These are phyloP conservation scores for Parietaria judaica DNA, from an alignment of 306 rosid genomes.

Conservation along the genomic window DNA sequence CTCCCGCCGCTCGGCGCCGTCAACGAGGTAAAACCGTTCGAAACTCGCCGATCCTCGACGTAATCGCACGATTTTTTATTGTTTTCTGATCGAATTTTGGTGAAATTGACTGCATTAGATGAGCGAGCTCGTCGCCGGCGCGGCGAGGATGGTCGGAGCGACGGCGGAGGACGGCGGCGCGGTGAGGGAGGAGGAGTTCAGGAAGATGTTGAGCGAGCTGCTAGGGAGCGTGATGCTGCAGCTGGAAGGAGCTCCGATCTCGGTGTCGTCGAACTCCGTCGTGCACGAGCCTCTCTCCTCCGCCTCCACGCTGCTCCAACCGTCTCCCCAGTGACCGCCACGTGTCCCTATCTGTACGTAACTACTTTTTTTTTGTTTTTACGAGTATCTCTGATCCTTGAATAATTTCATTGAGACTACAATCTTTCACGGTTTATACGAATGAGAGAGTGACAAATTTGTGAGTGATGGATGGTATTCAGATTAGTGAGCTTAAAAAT, in stretches of 20 bases:
- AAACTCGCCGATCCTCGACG: neutral
- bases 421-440: too few species aligned
- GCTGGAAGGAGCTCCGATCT: conserved; percentile 61
- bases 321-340: conserved; percentile 20
- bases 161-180: conserved; percentile 40
- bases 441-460: too few species aligned
- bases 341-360: conserved; percentile 1
- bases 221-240: conserved; percentile 67
- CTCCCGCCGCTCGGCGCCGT: conserved; percentile 84
- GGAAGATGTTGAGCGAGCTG: conserved; percentile 56
- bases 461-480: too few species aligned
- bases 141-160: conserved; percentile 41
- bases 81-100: neutral
- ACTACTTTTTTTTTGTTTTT: neutral
- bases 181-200: conserved; percentile 81
- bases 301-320: conserved; percentile 63
- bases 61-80: neutral
- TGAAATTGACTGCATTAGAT: conserved; percentile 32
- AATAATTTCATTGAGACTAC: neutral
- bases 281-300: conserved; percentile 81
- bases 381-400: neutral
- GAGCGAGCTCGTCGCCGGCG: conserved; percentile 54
- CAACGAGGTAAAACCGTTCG: conserved; percentile 39
- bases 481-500: too few species aligned
- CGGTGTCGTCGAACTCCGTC: conserved; percentile 70